phyloP scores from a whole-genome alignment of 1,284 basidiomycete genomes.

The Fomitopsis pinicola region DNA sequence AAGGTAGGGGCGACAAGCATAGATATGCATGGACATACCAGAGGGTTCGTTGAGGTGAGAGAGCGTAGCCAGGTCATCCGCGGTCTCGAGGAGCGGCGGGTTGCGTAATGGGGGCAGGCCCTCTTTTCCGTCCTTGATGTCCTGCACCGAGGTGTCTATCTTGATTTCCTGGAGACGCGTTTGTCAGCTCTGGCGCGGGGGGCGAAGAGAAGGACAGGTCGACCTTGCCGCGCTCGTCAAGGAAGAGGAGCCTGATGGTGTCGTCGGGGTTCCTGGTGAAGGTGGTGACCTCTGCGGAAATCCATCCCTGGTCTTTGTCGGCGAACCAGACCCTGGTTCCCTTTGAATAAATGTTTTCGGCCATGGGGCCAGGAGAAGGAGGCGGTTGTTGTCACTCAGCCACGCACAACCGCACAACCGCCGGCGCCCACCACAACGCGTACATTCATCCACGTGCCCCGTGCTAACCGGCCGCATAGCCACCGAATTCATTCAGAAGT shows the following conservation, averaged over 20 bases:
- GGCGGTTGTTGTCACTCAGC: not conserved
- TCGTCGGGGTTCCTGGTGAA: slow-evolving; percentile 61
- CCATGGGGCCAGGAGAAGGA: slow-evolving; percentile 41
- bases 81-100: slow-evolving; percentile 93
- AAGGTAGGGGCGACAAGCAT: not conserved
- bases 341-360: slow-evolving; percentile 84
- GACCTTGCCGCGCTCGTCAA: slow-evolving; percentile 87
- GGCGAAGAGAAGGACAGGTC: slow-evolving; percentile 11
- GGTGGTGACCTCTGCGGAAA: slow-evolving; percentile 79
- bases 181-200: not conserved
- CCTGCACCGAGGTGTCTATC: slow-evolving; percentile 74
- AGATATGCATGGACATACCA: slow-evolving; percentile 45
- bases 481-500: too few species aligned
- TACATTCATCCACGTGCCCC: not conserved
- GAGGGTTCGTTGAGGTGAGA: slow-evolving; percentile 98
- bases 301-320: slow-evolving; percentile 91
- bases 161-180: slow-evolving; percentile 55
- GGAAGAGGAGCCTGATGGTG: slow-evolving; percentile 72
- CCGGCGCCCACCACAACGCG: not conserved
- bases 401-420: not conserved
- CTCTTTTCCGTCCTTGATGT: slow-evolving; percentile 71
- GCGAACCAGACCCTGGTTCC: slow-evolving; percentile 86
- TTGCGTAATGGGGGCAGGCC: slow-evolving; percentile 92
- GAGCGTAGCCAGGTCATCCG: slow-evolving; percentile 96
- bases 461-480: not conserved